Evolutionary conservation across 345 rosid species (phyloP).

Genomic region (Eucalyptus camaldulensis): DNA sequence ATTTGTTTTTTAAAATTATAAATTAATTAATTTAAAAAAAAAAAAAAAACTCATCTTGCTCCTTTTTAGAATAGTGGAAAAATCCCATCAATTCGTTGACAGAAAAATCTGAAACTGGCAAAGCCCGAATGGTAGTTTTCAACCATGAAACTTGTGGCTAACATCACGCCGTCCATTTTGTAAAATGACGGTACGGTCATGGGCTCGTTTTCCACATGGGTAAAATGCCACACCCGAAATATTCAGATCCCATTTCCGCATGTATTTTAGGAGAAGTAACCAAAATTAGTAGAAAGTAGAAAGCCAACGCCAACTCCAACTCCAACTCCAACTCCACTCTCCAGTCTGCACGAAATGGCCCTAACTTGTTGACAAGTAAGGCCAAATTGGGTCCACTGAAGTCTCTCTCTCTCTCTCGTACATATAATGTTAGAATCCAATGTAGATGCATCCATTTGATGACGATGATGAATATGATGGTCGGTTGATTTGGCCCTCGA

Average conservation of each 20-base stretch:
- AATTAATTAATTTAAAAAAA: no score
- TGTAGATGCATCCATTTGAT: not conserved
- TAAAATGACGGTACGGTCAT: no score
- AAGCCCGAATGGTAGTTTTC: no score
- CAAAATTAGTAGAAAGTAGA: not conserved
- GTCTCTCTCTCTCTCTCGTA: not conserved
- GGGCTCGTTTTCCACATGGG: no score
- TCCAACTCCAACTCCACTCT: not conserved
- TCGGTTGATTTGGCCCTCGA: not conserved
- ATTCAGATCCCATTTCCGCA: not conserved
- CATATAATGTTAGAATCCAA: not conserved
- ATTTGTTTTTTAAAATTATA: no score
- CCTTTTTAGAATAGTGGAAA: no score
- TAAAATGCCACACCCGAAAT: not conserved
- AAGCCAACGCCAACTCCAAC: not conserved
- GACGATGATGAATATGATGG: not conserved
- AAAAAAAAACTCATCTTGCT: no score
- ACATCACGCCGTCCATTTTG: not conserved
- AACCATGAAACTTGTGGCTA: not conserved
- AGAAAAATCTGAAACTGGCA: no score
- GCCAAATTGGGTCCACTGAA: not conserved
- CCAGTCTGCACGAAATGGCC: not conserved
- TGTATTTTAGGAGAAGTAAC: not conserved
- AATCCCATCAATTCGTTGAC: no score
- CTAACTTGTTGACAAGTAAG: not conserved